These are phyloP conservation scores for Lipomyces orientalis DNA, from an alignment of 805 yeast species.

Conservation along the genomic window DNA sequence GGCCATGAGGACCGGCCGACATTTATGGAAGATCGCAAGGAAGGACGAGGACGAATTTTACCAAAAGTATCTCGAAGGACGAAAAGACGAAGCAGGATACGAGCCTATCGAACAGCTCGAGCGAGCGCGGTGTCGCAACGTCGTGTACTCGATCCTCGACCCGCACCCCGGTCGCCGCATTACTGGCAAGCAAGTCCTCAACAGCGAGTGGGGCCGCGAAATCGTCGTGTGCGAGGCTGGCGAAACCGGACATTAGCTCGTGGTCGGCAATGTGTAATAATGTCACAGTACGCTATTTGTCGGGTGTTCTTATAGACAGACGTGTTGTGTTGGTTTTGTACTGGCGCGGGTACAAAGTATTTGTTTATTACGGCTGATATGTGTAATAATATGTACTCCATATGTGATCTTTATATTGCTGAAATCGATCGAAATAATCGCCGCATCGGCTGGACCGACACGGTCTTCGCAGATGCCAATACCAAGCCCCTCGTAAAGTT, in stretches of 20 bases:
- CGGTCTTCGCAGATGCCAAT: too few species aligned
- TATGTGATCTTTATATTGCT: background rate
- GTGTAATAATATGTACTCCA: background rate
- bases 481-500: too few species aligned
- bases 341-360: background rate
- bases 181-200: constrained; percentile 83
- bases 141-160: constrained; percentile 88
- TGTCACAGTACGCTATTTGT: background rate
- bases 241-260: constrained; percentile 41
- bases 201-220: constrained; percentile 95
- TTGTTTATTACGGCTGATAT: background rate
- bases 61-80: constrained; percentile 70
- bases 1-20: constrained; percentile 89
- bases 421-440: too few species aligned
- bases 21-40: constrained; percentile 83
- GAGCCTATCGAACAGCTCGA: constrained; percentile 88
- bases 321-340: background rate
- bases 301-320: background rate
- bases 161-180: constrained; percentile 89
- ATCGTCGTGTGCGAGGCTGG: constrained; percentile 80
- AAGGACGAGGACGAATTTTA: constrained; percentile 81
- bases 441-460: too few species aligned
- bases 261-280: background rate
- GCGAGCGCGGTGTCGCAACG: constrained; percentile 88
- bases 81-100: constrained; percentile 84